These are phyloP conservation scores for Hypseocharis bilobata DNA, from an alignment of 441 rosid species.

Conservation along the genomic window DNA sequence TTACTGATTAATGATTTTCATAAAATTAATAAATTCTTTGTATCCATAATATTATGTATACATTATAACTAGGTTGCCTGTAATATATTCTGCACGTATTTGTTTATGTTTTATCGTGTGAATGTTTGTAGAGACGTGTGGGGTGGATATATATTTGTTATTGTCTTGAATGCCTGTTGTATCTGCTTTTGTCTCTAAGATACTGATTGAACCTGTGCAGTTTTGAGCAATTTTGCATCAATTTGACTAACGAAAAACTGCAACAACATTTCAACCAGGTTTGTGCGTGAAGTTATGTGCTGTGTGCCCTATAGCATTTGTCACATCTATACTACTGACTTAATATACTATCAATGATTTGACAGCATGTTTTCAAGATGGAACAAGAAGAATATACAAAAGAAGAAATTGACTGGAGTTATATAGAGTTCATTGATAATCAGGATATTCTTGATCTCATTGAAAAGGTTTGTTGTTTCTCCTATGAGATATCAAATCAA, in stretches of 20 bases:
- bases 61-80: too few relatives aligned
- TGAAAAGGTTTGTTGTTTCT: conserved; percentile 38
- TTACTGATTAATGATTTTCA: neutral
- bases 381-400: conserved; percentile 74
- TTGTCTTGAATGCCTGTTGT: conserved; percentile 4
- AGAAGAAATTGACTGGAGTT: conserved; percentile 75
- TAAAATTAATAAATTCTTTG: neutral
- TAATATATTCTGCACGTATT: too few relatives aligned
- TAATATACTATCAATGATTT: conserved; percentile 6
- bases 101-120: neutral
- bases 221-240: conserved; percentile 76
- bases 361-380: conserved; percentile 75
- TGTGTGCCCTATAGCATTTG: conserved; percentile 9
- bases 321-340: conserved; percentile 13
- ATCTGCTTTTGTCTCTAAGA: conserved; percentile 9
- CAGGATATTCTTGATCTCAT: conserved; percentile 66
- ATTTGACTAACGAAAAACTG: conserved; percentile 73
- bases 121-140: neutral
- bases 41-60: too few relatives aligned
- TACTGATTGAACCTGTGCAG: conserved; percentile 32
- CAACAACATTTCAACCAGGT: conserved; percentile 86
- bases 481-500: conserved; percentile 2
- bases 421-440: conserved; percentile 65
- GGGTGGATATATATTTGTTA: neutral
- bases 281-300: conserved; percentile 20